A percentile compares a stretch with the other conserved stretches of the same genome.
These are phyloP conservation scores for Colletotrichum echinochloae DNA, from an alignment of 2,329 filamentous ascomycete species.

Conservation along the genomic window DNA sequence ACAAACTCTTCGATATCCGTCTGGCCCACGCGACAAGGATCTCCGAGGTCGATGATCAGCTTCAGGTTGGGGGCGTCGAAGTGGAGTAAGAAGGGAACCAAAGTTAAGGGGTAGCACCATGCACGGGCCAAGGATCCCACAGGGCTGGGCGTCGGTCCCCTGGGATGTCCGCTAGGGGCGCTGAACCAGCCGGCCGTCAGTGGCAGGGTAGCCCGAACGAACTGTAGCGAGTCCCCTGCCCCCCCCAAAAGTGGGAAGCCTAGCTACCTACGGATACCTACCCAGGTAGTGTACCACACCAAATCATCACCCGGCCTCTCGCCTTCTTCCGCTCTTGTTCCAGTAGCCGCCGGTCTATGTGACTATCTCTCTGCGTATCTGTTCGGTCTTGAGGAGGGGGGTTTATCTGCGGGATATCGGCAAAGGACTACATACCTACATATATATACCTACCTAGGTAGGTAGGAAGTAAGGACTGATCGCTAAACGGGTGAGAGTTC, in stretches of 20 bases:
- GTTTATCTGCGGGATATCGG: not conserved
- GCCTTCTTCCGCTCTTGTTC: not conserved
- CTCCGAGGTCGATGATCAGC: not conserved
- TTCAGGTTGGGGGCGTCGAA: constrained; percentile 14
- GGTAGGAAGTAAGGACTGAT: not conserved
- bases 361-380: not conserved
- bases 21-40: not conserved
- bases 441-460: not conserved
- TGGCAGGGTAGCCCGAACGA: not conserved
- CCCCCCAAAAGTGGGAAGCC: not conserved
- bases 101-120: constrained; percentile 35
- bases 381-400: not conserved
- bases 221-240: not conserved
- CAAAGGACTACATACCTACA: not conserved
- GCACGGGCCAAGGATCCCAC: constrained; percentile 34
- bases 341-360: not conserved
- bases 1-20: not conserved
- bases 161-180: not conserved
- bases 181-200: not conserved
- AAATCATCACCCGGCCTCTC: constrained; percentile 2
- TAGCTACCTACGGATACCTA: no score
- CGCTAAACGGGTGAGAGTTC: constrained; percentile 5
- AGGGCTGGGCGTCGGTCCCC: constrained; percentile 19
- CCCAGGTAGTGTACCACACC: not conserved
- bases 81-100: constrained; percentile 11